Evolutionary conservation across 2,329 filamentous ascomycete genomes (phyloP).

Genomic region (Knufia fluminis): DNA sequence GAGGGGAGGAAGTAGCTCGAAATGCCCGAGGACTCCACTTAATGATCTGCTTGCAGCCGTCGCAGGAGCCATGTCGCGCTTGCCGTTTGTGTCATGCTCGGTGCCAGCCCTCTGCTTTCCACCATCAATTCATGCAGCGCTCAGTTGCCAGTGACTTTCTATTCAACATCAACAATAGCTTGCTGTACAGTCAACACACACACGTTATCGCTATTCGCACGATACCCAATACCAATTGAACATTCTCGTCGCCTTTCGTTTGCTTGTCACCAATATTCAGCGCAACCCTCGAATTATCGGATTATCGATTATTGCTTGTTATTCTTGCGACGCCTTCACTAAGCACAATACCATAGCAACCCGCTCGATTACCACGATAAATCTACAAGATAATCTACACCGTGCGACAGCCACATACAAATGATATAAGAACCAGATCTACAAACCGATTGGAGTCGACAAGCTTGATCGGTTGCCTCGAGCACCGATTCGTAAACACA

Average conservation of each 20-base stretch:
- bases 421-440: not conserved
- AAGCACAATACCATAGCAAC: conserved; percentile 4
- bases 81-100: conserved; percentile 3
- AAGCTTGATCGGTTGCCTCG: not conserved
- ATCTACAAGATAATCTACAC: not conserved
- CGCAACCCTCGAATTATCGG: too few species aligned
- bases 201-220: not conserved
- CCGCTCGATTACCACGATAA: not conserved
- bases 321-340: conserved; percentile 1
- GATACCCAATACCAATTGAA: not conserved
- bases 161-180: conserved; percentile 7
- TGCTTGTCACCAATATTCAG: not conserved
- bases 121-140: not conserved
- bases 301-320: not conserved
- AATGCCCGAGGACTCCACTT: too few species aligned
- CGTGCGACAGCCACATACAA: not conserved
- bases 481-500: not conserved
- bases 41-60: conserved; percentile 3
- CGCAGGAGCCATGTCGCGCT: not conserved
- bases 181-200: not conserved
- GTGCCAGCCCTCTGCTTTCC: not conserved
- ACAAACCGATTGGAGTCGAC: not conserved
- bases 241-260: not conserved
- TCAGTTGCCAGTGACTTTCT: not conserved
- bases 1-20: not conserved